Base-by-base conservation (phyloP, 768 basidiomycete genomes). In the Trametes cinnabarina region DNA sequence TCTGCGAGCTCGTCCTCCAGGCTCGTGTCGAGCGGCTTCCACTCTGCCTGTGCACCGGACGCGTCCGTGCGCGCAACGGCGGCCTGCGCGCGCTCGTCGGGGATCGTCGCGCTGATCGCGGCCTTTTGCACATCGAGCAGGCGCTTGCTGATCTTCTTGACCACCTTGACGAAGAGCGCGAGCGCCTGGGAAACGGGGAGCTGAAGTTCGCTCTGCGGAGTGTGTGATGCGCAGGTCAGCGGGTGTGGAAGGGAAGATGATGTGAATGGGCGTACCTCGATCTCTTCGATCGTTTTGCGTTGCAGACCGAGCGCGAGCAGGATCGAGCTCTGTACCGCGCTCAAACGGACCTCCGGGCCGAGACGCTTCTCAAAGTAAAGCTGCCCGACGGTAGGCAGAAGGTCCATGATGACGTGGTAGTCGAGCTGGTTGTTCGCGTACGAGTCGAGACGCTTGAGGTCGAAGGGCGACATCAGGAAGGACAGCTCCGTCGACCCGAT, bases 351-450 rank as follows among this genome's bases (percentile, higher is more conserved):
- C 17, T 86, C 86, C 4, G 78, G 78, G 1, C 85, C 86, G 3
- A 90, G 71, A 30, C 86, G 81, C 63, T 78, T 81, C 65, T 92
- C 85, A 71, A 98, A 99, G 74, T 88, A 96, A 14, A 98, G 77
- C n/a, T 80, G 74, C 3, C 93, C 85, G 35, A 94, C 74, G 0
- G 77, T 81, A 0, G 97, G 96, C 15, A 99, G 79, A 23, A 98
- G 79, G 71, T 99, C 97, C 39, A 98, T 79, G 55, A 98, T 83
- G 65, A 96, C 93, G 69, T 98, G 97, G 66, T 96, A 98, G 72
- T 98, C 97, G 40, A 98, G 80, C 84, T 90, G 87, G 69, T 94
- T 94, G 71, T 97, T 94, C 0, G 94, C 90, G 63, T 99, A 99
- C 5, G 96, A 91, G 65, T 95, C 90, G 14, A 99, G 81, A 1